These are phyloP conservation scores for Nemania diffusa DNA, from an alignment of 2,329 filamentous ascomycete genomes.

Conservation along the genomic window DNA sequence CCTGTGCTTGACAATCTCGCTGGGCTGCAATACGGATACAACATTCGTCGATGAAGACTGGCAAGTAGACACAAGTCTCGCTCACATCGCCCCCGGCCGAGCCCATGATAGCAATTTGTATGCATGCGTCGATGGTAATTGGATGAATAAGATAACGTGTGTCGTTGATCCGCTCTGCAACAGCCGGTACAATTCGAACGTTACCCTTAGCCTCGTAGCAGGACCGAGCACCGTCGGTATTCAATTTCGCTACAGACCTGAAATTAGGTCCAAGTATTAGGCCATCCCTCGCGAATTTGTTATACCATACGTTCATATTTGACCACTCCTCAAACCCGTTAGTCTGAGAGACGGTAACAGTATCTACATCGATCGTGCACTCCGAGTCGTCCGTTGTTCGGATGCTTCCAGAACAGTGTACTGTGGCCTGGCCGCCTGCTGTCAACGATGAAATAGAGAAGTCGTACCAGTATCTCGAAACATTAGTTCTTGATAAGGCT, in stretches of 20 bases:
- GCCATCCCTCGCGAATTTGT: conserved; percentile 32
- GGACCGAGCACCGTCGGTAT: conserved; percentile 18
- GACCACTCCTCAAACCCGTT: conserved; percentile 5
- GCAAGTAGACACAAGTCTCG: conserved; percentile 22
- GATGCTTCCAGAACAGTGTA: conserved; percentile 37
- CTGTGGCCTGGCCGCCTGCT: conserved; percentile 10
- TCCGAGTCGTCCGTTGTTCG: not conserved
- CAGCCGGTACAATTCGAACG: not conserved
- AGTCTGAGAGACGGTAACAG: not conserved
- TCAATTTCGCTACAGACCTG: conserved; percentile 31
- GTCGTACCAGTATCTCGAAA: conserved; percentile 33
- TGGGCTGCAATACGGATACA: not conserved
- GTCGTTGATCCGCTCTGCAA: not conserved
- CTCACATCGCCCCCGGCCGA: conserved; percentile 15
- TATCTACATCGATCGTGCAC: not conserved
- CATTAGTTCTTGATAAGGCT: conserved; percentile 10
- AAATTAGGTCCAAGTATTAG: conserved; percentile 38
- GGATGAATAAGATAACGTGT: conserved; percentile 34
- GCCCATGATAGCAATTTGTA: conserved; percentile 34
- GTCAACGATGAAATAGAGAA: conserved; percentile 35
- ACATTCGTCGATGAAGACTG: conserved; percentile 33
- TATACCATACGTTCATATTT: conserved; percentile 36
- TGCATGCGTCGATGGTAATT: conserved; percentile 35
- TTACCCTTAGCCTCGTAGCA: not conserved
- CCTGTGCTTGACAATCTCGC: not conserved